These are phyloP conservation scores for Boletus barrowsii DNA, from an alignment of 768 basidiomycete genomes.

Conservation along the genomic window DNA sequence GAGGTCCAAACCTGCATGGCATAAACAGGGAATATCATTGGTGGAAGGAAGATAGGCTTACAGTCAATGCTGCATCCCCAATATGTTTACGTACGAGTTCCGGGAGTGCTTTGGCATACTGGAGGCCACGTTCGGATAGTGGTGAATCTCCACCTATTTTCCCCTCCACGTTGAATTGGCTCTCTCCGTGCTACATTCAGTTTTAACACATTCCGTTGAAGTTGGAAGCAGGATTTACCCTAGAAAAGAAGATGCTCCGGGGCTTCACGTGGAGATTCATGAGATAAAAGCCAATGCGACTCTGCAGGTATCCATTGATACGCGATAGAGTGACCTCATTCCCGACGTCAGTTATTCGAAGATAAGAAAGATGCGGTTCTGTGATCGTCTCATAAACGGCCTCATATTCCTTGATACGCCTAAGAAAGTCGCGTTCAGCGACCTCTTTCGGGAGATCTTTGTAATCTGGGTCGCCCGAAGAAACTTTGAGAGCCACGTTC, in stretches of 20 bases:
- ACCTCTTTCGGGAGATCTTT: conserved; percentile 80
- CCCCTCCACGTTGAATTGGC: conserved; percentile 93
- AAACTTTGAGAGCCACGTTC: conserved; percentile 94
- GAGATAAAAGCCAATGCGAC: conserved; percentile 95
- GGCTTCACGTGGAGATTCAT: conserved; percentile 99
- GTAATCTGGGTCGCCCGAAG: conserved; percentile 97
- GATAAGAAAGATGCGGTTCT: conserved; percentile 85
- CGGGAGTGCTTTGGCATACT: conserved; percentile 85
- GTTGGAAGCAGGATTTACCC: conserved; percentile 52
- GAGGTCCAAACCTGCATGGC: conserved; percentile 92
- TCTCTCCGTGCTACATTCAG: conserved; percentile 84
- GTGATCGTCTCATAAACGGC: conserved; percentile 93
- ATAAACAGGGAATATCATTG: background rate
- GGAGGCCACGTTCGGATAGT: conserved; percentile 77
- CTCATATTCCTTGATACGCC: conserved; percentile 91
- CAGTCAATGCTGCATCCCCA: conserved; percentile 84
- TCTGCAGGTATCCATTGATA: conserved; percentile 94
- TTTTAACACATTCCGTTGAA: background rate
- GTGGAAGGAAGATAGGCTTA: conserved; percentile 32
- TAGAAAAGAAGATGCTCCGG: conserved; percentile 91
- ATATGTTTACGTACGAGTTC: conserved; percentile 86
- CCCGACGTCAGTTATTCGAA: conserved; percentile 92
- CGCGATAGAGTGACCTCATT: conserved; percentile 79
- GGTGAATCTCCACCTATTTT: conserved; percentile 97
- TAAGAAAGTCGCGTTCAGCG: conserved; percentile 86